Base-by-base conservation (phyloP, 495 filamentous ascomycete species). In the Amniculicola lignicola region DNA sequence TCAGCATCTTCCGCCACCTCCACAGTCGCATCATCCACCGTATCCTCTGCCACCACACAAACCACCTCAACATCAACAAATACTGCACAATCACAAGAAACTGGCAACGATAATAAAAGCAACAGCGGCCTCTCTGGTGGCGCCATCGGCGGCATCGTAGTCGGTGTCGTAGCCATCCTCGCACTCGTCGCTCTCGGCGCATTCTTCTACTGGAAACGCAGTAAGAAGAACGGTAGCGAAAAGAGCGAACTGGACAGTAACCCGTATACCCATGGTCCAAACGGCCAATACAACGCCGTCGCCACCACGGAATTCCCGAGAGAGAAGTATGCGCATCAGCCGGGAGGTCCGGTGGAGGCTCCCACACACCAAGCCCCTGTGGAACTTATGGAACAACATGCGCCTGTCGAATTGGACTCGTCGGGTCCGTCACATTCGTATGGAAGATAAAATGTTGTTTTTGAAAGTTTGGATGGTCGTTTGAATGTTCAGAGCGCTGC, bases 81-180 rank as follows among this genome's bases (percentile, higher is more conserved):
- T 27, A 47, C 44, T 7, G 7, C 7, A 47, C 18, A 7, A 18
- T 44, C 41, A 5, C n/a, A n/a, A n/a, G n/a, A n/a, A n/a, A n/a
- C n/a, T n/a, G n/a, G n/a, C n/a, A n/a, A n/a, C n/a, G n/a, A n/a
- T n/a, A n/a, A n/a, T n/a, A 10, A 50, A 15, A 14, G n/a, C 31
- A 12, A 36, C 11, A 37, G 24, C 9, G 46, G 46, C 4, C 15
- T 50, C 6, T 50, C 46, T 3, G 33, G 46, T 24, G 46, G 46
- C 28, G 46, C 46, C 10, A 50, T 50, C 14, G 46, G 29, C 11
- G 46, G 46, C 15, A 50, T 50, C n/a, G 46, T 50, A 15, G 33
- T 50, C 14, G 46, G 46, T 14, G 46, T 38, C 25, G 21, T 50
- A 9, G 46, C 15, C 9, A 31, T 28, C 15, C 46, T 50, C 3